Evolutionary conservation across 1,284 basidiomycete genomes (phyloP), one percentile per base, ranked within the genome.

Genomic region (Phenoliferia sp.): DNA sequence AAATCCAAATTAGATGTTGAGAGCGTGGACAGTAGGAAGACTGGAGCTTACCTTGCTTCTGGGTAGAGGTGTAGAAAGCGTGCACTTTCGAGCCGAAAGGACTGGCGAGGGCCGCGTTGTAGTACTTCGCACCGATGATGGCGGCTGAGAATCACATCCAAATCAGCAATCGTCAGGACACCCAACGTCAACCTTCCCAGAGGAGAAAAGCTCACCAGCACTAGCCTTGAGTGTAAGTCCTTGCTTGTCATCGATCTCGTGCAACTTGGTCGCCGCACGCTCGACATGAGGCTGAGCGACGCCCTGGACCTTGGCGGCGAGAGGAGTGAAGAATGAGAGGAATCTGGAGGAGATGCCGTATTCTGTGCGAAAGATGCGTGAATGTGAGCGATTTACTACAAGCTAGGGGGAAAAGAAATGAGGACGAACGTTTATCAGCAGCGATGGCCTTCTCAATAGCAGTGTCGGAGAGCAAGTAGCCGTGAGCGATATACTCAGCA

Each of bases 331-430:
- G 80, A 91, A 96, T 39, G 81, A 79, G 56, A 94, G 80, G 85
- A 96, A 96, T 58, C 85, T 85, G 67, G 84, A 81, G 12, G 92
- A 94, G 75, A 96, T 96, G 39, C 94, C 94, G 74, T 91, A 87
- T 65, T 84, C 89, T 90, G 70, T 17, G 15, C 15, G 17, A 2
- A 34, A n/a, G n/a, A n/a, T n/a, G 31, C n/a, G 33, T 10, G 19
- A 61, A 19, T 2, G 35, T 22, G 7, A n/a, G 55, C 4, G 15
- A 31, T 3, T n/a, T n/a, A n/a, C n/a, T n/a, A n/a, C n/a, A n/a
- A n/a, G 31, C 10, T 56, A 12, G 10, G 22, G 26, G 36, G 22
- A 17, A 26, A 29, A 12, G 6, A 19, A 29, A 12, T 19, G 6
- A n/a, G 19, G 26, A 81, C 87, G 74, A 74, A 90, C 89, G 59